Conservation (phyloP, 306 rosid species). For the Sophora flavescens region DNA sequence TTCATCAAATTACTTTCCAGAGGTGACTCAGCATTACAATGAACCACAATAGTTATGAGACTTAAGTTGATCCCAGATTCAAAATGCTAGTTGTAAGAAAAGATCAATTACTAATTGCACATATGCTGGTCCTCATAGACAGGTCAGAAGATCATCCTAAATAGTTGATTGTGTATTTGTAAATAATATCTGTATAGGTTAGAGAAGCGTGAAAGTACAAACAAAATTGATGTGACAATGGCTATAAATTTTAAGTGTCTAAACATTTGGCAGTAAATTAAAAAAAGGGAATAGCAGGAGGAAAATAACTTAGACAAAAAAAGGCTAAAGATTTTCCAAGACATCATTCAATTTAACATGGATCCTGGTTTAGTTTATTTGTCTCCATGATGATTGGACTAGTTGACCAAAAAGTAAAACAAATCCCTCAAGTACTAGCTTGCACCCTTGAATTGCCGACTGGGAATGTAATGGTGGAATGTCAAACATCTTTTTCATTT, state of each 20-base stretch:
- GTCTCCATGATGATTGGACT: conserved; percentile 52
- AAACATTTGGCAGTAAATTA: neutral
- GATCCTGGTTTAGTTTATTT: conserved; percentile 41
- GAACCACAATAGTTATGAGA: neutral
- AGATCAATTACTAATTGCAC: conserved; percentile 1
- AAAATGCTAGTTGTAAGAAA: conserved; percentile 5
- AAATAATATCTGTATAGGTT: neutral
- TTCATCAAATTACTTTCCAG: neutral
- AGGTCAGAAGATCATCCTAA: conserved; percentile 12
- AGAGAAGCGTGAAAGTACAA: neutral
- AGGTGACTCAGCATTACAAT: neutral
- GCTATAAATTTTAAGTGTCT: neutral
- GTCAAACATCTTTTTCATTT: conserved; percentile 42
- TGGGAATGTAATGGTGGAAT: conserved; percentile 39
- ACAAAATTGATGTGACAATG: conserved; percentile 8
- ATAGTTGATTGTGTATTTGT: neutral
- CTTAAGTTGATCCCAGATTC: conserved; percentile 19
- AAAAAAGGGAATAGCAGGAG: conserved; percentile 10
- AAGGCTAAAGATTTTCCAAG: neutral
- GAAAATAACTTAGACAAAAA: neutral
- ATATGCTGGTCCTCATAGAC: conserved; percentile 2
- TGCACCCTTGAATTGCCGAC: conserved; percentile 42
- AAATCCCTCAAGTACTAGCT: conserved; percentile 41
- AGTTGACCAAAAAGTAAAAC: conserved; percentile 47
- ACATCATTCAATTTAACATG: conserved; percentile 32